A percentile compares a stretch with the other conserved stretches of the same genome.
phyloP scores from a whole-genome alignment of 1,139 yeast species.

The Magnusiomyces magnusii region DNA sequence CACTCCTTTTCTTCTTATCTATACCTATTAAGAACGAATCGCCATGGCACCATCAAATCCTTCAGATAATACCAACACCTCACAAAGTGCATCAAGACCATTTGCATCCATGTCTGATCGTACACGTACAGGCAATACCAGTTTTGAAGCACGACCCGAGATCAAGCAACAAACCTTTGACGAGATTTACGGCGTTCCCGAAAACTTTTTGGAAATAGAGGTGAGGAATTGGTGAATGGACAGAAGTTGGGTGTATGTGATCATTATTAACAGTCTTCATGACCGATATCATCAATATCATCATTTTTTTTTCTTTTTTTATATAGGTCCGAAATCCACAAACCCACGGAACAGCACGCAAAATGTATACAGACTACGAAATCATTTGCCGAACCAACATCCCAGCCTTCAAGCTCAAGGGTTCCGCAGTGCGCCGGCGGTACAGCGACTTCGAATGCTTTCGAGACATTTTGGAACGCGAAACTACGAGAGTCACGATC shows the following conservation, averaged over 20 bases:
- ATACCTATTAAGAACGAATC: background rate
- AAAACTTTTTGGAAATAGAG: constrained; percentile 87
- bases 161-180: constrained; percentile 60
- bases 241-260: no score
- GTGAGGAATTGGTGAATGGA: no score
- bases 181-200: constrained; percentile 91
- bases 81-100: constrained; percentile 11
- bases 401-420: constrained; percentile 70
- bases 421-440: constrained; percentile 69
- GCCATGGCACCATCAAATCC: background rate
- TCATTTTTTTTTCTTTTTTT: background rate
- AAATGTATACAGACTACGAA: constrained; percentile 85
- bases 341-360: constrained; percentile 51
- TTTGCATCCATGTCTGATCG: constrained; percentile 17
- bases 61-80: background rate
- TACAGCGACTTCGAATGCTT: constrained; percentile 87
- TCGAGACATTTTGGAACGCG: constrained; percentile 65
- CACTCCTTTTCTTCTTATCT: background rate
- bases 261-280: no score
- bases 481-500: constrained; percentile 67
- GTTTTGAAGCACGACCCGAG: constrained; percentile 36
- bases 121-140: constrained; percentile 18
- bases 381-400: constrained; percentile 68
- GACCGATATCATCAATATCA: no score
- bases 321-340: constrained; percentile 55